Conservation (phyloP, 768 basidiomycete genomes). For the Auriscalpium microsporum region DNA sequence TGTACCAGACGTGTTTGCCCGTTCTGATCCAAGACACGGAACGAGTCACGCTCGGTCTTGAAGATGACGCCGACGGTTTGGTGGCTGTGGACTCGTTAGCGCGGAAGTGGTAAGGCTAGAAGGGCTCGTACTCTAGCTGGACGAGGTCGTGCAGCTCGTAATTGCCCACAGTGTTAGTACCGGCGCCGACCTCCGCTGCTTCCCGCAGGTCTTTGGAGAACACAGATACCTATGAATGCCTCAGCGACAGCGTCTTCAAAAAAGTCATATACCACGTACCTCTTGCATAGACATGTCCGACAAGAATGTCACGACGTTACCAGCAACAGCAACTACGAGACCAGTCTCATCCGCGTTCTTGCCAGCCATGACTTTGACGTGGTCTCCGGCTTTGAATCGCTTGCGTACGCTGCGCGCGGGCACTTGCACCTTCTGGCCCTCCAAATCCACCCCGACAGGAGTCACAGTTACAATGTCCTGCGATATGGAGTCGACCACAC, state of each 20-base stretch:
- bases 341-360: constrained; percentile 94
- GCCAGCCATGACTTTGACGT: constrained; percentile 96
- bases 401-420: constrained; percentile 88
- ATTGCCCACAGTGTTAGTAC: constrained; percentile 82
- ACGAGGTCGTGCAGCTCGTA: constrained; percentile 96
- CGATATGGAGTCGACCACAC: constrained; percentile 82
- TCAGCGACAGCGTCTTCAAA: no score
- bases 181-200: constrained; percentile 93
- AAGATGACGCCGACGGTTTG: constrained; percentile 96
- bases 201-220: constrained; percentile 97
- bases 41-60: constrained; percentile 92
- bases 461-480: constrained; percentile 83
- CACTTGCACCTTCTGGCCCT: constrained; percentile 79
- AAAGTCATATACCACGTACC: constrained; percentile 31
- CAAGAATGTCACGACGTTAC: constrained; percentile 89
- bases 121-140: constrained; percentile 79
- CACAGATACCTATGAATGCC: constrained; percentile 66
- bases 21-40: constrained; percentile 94
- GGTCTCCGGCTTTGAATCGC: constrained; percentile 93
- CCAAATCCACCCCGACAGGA: constrained; percentile 72
- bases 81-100: constrained; percentile 38
- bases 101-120: constrained; percentile 3
- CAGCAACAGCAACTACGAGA: constrained; percentile 84
- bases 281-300: constrained; percentile 98
- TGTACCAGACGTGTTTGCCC: constrained; percentile 83